phyloP scores from a whole-genome alignment of 75 land plant species.

The Picea glauca region DNA sequence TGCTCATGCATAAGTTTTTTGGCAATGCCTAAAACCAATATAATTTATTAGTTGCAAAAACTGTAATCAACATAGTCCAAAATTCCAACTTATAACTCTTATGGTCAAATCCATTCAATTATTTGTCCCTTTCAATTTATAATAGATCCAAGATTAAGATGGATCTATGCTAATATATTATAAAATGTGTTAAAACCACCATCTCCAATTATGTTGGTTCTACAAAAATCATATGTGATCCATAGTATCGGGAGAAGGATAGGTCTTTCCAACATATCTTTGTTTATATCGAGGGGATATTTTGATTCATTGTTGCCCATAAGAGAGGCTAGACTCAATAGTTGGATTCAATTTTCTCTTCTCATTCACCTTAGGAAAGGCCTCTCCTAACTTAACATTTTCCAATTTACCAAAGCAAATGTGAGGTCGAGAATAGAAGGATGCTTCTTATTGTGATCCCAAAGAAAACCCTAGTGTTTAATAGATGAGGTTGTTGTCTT shows the following conservation, averaged over 20 bases:
- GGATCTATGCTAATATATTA: too few relatives aligned
- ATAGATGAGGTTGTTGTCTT: not conserved
- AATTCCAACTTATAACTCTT: too few relatives aligned
- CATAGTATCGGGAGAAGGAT: conserved; percentile 5
- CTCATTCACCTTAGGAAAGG: conserved; percentile 13
- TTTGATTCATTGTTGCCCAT: conserved; percentile 14
- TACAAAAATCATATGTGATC: too few relatives aligned
- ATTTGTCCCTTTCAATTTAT: too few relatives aligned
- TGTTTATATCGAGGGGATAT: conserved; percentile 41
- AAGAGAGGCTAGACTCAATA: conserved; percentile 6
- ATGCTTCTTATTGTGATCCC: conserved; percentile 26
- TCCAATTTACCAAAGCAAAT: conserved; percentile 10
- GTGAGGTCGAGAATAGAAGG: conserved; percentile 13
- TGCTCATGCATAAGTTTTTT: too few relatives aligned
- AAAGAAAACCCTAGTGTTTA: conserved; percentile 22
- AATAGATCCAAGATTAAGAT: too few relatives aligned
- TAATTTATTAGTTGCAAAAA: too few relatives aligned
- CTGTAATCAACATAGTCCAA: too few relatives aligned
- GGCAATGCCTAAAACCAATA: too few relatives aligned
- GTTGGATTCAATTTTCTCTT: conserved; percentile 23
- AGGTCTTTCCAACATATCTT: conserved; percentile 47
- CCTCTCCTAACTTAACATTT: conserved; percentile 3
- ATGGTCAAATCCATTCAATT: too few relatives aligned
- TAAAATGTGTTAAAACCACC: too few relatives aligned
- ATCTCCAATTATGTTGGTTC: too few relatives aligned